A percentile compares a stretch with the other conserved stretches of the same genome.
Conservation (phyloP, 352 stramenopile species). For the Globisporangium splendens region DNA sequence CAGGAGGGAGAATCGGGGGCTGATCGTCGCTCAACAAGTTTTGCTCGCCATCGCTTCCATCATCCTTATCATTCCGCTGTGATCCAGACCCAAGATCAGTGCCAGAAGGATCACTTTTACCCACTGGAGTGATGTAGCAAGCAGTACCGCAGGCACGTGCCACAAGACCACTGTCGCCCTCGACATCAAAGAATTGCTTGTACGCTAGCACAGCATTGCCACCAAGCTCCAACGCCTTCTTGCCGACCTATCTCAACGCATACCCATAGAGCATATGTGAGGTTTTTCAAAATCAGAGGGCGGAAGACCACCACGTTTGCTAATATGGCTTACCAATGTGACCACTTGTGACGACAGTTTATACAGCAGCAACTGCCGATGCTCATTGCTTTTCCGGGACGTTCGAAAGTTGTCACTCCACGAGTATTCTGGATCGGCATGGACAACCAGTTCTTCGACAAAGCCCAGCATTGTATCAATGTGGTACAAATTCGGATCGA, state of each 20-base stretch:
- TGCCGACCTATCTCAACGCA: constrained; percentile 83
- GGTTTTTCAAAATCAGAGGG: not conserved
- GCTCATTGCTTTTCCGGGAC: constrained; percentile 94
- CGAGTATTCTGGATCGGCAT: constrained; percentile 98
- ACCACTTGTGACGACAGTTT: constrained; percentile 88
- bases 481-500: constrained; percentile 88
- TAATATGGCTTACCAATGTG: constrained; percentile 41
- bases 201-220: constrained; percentile 98
- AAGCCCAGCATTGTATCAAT: constrained; percentile 91
- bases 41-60: constrained; percentile 28
- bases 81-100: constrained; percentile 2
- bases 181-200: constrained; percentile 98
- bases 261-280: constrained; percentile 12
- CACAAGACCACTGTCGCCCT: constrained; percentile 97
- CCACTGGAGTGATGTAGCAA: constrained; percentile 69
- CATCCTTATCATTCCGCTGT: constrained; percentile 22
- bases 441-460: constrained; percentile 96
- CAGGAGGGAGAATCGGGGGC: constrained; percentile 7
- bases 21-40: constrained; percentile 31
- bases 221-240: constrained; percentile 95
- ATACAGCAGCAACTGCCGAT: constrained; percentile 94
- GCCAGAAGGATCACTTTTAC: constrained; percentile 33
- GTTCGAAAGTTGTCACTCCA: constrained; percentile 95
- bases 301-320: too few species aligned
- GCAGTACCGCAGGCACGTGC: constrained; percentile 95